Percentiles rank a stretch among this genome's conserved stretches.
phyloP scores from a whole-genome alignment of 2,329 filamentous ascomycete species.

The Aspergillus niger region DNA sequence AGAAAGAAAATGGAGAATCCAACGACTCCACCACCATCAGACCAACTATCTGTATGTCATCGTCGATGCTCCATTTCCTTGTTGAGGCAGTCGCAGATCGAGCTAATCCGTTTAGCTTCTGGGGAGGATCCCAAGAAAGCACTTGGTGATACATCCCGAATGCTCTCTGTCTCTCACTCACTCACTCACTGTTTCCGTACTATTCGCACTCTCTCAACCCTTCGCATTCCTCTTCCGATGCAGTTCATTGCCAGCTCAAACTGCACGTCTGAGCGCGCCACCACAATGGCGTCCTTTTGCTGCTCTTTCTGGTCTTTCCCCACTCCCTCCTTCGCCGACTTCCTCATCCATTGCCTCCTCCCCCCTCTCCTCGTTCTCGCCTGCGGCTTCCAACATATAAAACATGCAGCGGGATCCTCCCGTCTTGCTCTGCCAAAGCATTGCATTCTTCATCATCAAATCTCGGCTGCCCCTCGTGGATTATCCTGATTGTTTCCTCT shows the following conservation, averaged over 20 bases:
- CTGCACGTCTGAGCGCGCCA: conserved; percentile 26
- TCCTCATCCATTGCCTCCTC: conserved; percentile 9
- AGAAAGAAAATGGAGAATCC: conserved; percentile 12
- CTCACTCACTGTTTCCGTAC: background rate
- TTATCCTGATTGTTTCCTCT: conserved; percentile 22
- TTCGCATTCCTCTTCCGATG: conserved; percentile 15
- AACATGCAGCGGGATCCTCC: conserved; percentile 34
- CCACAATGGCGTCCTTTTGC: conserved; percentile 10
- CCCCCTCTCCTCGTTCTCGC: conserved; percentile 24
- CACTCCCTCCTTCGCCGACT: conserved; percentile 6
- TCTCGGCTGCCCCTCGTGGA: conserved; percentile 30
- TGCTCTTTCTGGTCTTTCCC: conserved; percentile 4
- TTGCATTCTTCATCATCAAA: conserved; percentile 25
- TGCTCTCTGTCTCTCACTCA: background rate
- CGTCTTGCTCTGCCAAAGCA: conserved; percentile 20
- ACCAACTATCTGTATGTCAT: conserved; percentile 28
- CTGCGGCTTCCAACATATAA: conserved; percentile 36
- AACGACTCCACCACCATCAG: background rate
- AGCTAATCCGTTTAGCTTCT: conserved; percentile 9
- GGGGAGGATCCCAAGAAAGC: background rate
- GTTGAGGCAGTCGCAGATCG: conserved; percentile 23
- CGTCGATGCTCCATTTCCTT: conserved; percentile 22
- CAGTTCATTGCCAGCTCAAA: conserved; percentile 16
- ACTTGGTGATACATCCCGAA: conserved; percentile 26
- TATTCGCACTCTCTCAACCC: conserved; percentile 1